Evolutionary conservation across 2,329 filamentous ascomycete species (phyloP), one percentile per base, ranked within the genome.

Genomic region (Domatiomyces globalis): DNA sequence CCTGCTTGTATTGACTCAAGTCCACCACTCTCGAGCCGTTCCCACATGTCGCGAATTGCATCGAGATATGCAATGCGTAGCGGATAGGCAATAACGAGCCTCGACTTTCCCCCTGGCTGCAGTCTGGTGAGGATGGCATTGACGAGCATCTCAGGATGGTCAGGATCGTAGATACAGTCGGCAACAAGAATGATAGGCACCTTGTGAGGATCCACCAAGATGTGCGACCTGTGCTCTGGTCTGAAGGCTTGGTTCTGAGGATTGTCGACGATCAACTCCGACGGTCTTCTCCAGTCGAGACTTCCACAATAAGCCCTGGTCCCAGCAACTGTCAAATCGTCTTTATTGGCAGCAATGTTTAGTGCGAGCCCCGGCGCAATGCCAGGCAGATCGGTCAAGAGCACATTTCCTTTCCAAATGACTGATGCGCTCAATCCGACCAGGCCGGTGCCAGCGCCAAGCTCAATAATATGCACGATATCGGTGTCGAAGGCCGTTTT

Each of bases 401-500:
- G 69, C 4, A 94, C 83, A n/a, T 76, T 70, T 0, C 76, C 74
- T 10, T 60, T 64, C 71, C 85, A 84, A 20, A 87, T 72, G 8
- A 79, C 80, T 3, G 88, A 87, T 19, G 89, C 87, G 1, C 89
- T 84, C 46, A 96, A 71, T 0, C 90, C 92, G 12, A 95, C 78
- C 15, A 98, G 75, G 0, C 90, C 90, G 0, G 92, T 96, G 0
- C 90, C 90, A 0, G 90, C 83, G 3, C 90, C 92, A 1, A 96
- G 76, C 64, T 96, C 90, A 7, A 96, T 73, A 6, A 77, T 71
- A 7, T 39, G 55, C 39, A 33, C 51, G 46, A 4, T 36, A 45
- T n/a, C 15, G 8, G 10, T 22, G 15, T 29, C 29, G 25, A 47
- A 47, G 1, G 9, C 17, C 7, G 19, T 29, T 45, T 15, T 45